phyloP scores from a whole-genome alignment of 805 yeast species.

The Kluyveromyces nonfermentans region DNA sequence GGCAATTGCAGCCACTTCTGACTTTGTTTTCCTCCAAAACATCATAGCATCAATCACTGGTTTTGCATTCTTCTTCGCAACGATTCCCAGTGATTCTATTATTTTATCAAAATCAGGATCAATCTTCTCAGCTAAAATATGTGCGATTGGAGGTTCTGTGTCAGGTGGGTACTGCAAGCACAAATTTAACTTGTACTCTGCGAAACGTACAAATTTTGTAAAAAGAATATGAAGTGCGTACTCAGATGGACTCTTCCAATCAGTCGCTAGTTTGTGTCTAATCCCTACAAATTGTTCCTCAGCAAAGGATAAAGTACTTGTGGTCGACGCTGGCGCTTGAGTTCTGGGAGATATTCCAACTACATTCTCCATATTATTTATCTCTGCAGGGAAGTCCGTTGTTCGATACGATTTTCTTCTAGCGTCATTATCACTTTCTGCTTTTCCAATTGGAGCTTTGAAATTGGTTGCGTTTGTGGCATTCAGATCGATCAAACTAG shows the following conservation, averaged over 20 bases:
- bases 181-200: constrained; percentile 74
- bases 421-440: background rate
- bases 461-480: background rate
- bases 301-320: constrained; percentile 10
- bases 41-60: constrained; percentile 95
- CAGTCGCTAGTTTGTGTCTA: constrained; percentile 38
- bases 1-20: constrained; percentile 69
- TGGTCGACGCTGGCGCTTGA: constrained; percentile 4
- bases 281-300: constrained; percentile 22
- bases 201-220: constrained; percentile 89
- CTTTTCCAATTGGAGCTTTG: background rate
- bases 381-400: background rate
- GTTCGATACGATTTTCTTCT: background rate
- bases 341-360: background rate
- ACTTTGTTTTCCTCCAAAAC: constrained; percentile 95
- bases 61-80: constrained; percentile 82
- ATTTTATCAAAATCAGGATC: constrained; percentile 84
- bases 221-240: constrained; percentile 90
- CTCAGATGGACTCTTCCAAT: constrained; percentile 68
- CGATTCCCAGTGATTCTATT: constrained; percentile 77
- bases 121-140: constrained; percentile 71
- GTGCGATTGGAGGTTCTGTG: constrained; percentile 68
- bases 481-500: background rate
- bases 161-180: constrained; percentile 58
- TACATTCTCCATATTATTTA: background rate